Conservation (phyloP, 2,329 filamentous ascomycete species). For the Fusarium humuli region DNA sequence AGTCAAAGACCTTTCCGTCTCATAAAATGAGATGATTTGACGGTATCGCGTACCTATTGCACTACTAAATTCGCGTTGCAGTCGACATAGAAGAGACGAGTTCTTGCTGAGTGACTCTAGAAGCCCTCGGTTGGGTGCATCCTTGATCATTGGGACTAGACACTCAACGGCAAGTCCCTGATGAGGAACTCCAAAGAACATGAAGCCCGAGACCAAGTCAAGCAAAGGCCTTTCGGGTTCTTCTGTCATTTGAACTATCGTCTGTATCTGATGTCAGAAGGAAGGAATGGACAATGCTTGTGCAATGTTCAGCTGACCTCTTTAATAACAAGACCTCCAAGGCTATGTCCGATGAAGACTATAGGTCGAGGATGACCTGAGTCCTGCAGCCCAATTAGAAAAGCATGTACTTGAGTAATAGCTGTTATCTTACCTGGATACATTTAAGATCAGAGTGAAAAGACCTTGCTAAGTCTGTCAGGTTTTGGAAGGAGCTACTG, state of each 20-base stretch:
- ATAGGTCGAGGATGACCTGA: not conserved
- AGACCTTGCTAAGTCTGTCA: not conserved
- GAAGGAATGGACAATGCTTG: too few relatives aligned
- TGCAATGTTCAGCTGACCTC: too few relatives aligned
- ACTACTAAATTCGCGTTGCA: fast-evolving
- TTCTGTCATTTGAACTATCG: not conserved
- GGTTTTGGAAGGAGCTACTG: not conserved
- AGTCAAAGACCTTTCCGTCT: not conserved
- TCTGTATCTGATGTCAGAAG: too few relatives aligned
- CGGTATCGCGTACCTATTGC: fast-evolving
- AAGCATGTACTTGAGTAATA: too few relatives aligned
- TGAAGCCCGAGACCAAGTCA: not conserved
- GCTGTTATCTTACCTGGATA: not conserved
- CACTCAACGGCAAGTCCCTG: not conserved
- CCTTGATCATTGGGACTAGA: not conserved
- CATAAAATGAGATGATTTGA: not conserved
- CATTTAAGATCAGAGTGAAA: not conserved
- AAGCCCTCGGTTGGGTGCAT: not conserved
- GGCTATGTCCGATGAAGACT: not conserved
- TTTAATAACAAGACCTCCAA: not conserved
- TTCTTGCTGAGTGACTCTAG: not conserved
- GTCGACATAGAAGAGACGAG: not conserved
- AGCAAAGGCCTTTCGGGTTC: not conserved
- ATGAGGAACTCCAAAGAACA: constrained; percentile 3
- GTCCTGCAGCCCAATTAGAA: fast-evolving